Evolutionary conservation across 106 monocot species (phyloP).

Genomic region (Dioscorea dumetorum): DNA sequence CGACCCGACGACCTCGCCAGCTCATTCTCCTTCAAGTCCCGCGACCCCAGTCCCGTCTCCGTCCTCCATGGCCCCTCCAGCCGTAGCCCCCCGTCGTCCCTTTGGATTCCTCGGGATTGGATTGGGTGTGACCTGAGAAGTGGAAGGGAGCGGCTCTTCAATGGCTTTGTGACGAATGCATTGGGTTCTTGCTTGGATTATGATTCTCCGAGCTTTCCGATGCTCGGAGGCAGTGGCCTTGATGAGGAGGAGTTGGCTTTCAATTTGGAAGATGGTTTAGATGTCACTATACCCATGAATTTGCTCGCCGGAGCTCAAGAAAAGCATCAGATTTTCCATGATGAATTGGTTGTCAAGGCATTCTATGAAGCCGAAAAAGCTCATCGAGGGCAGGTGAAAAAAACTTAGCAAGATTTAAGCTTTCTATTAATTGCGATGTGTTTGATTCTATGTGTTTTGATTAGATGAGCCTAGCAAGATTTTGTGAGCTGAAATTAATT

Average conservation of each 20-base stretch:
- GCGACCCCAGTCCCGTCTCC: slow-evolving; percentile 77
- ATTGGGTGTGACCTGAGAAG: slow-evolving; percentile 19
- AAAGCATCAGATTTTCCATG: slow-evolving; percentile 71
- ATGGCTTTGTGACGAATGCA: slow-evolving; percentile 64
- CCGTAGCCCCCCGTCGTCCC: slow-evolving; percentile 45
- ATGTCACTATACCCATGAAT: slow-evolving; percentile 21
- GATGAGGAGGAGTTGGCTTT: slow-evolving; percentile 27
- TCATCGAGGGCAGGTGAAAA: slow-evolving; percentile 80
- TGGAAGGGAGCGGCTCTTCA: slow-evolving; percentile 50
- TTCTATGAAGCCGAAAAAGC: slow-evolving; percentile 89
- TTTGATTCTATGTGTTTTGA: no score
- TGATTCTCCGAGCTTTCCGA: slow-evolving; percentile 32
- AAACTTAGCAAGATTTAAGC: no score
- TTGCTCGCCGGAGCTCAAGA: slow-evolving; percentile 59
- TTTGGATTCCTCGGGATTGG: slow-evolving; percentile 24
- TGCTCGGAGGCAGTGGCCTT: slow-evolving; percentile 1
- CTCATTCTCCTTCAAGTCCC: slow-evolving; percentile 68
- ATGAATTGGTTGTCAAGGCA: slow-evolving; percentile 76
- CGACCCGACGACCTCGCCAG: slow-evolving; percentile 44
- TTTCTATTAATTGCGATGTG: no score
- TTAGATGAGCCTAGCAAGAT: no score
- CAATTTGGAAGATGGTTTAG: slow-evolving; percentile 20
- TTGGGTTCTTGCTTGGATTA: slow-evolving; percentile 78
- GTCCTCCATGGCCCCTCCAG: slow-evolving; percentile 69
- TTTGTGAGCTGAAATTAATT: no score